A percentile compares a stretch with the other conserved stretches of the same genome.
Evolutionary conservation across 2,329 filamentous ascomycete species (phyloP).

Genomic region (Hirsutella minnesotensis): DNA sequence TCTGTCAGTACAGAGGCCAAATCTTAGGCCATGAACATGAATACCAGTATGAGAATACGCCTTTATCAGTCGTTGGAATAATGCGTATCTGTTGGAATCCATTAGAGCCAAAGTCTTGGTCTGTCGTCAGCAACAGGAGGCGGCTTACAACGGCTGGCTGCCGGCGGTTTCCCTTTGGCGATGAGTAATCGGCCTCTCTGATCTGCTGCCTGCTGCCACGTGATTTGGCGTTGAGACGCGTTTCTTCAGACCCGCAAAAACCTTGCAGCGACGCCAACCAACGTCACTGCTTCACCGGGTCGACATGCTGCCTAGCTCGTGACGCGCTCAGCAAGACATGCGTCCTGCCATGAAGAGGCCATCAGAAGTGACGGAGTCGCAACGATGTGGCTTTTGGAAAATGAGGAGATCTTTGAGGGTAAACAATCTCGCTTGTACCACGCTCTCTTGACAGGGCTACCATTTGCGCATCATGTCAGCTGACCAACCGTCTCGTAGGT

Average conservation of each 20-base stretch:
- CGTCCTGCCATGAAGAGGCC: not conserved
- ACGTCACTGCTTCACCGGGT: not conserved
- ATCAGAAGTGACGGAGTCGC: not conserved
- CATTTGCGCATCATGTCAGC: not conserved
- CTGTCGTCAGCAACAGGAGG: too few species aligned
- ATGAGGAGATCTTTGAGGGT: conserved; percentile 40
- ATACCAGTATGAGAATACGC: too few species aligned
- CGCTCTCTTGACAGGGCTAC: not conserved
- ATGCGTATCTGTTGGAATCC: too few species aligned
- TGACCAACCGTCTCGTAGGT: conserved; percentile 14
- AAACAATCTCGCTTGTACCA: conserved; percentile 3
- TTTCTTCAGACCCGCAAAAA: not conserved
- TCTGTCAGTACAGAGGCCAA: not conserved
- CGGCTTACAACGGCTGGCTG: too few species aligned
- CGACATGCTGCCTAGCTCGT: not conserved
- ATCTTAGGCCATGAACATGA: too few species aligned
- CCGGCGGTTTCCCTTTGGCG: too few species aligned
- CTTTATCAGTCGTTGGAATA: too few species aligned
- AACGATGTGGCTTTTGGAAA: conserved; percentile 55
- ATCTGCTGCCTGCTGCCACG: not conserved
- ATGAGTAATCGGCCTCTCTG: too few species aligned
- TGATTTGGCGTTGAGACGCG: conserved; percentile 3
- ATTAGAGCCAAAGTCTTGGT: too few species aligned
- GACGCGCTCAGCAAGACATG: not conserved
- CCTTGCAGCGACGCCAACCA: not conserved